Conservation (phyloP, 495 filamentous ascomycete genomes). For the Aspergillus ellipticus region DNA sequence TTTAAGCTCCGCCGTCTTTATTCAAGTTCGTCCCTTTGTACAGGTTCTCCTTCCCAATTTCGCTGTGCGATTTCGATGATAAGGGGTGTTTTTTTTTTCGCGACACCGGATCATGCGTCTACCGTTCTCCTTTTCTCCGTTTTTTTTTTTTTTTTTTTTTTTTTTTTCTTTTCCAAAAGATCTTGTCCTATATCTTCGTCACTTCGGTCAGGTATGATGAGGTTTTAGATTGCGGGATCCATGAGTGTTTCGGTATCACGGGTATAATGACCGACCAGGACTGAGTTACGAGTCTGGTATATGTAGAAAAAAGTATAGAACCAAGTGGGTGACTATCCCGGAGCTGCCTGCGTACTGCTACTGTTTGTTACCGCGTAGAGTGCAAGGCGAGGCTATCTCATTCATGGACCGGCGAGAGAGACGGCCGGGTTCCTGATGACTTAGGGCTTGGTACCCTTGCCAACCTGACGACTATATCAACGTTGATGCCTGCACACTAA, state of each 20-base stretch:
- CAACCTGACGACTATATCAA: slow-evolving; percentile 62
- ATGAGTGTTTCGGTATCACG: slow-evolving; percentile 11
- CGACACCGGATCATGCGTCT: slow-evolving; percentile 4
- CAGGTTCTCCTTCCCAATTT: neutral
- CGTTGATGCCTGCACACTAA: slow-evolving; percentile 59
- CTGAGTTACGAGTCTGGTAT: too few relatives aligned
- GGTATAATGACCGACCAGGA: too few relatives aligned
- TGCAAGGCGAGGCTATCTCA: too few relatives aligned
- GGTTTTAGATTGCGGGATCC: neutral
- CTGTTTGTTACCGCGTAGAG: too few relatives aligned
- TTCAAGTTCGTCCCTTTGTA: neutral
- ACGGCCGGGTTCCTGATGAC: neutral
- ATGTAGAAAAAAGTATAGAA: too few relatives aligned
- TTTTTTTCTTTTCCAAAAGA: slow-evolving; percentile 9
- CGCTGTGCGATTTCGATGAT: neutral
- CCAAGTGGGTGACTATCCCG: too few relatives aligned
- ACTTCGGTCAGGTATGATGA: slow-evolving; percentile 21
- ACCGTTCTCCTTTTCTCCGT: too few relatives aligned
- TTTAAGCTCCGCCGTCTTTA: neutral
- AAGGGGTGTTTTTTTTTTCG: too few relatives aligned
- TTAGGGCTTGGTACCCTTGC: slow-evolving; percentile 33
- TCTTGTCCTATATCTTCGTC: slow-evolving; percentile 15
- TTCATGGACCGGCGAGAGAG: neutral
- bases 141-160: slow-evolving; percentile 5
- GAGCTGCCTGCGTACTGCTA: too few relatives aligned